Percentiles rank a stretch among this genome's conserved stretches.
phyloP scores from a whole-genome alignment of 1,284 basidiomycete species.

The Rhodotorula sp. region DNA sequence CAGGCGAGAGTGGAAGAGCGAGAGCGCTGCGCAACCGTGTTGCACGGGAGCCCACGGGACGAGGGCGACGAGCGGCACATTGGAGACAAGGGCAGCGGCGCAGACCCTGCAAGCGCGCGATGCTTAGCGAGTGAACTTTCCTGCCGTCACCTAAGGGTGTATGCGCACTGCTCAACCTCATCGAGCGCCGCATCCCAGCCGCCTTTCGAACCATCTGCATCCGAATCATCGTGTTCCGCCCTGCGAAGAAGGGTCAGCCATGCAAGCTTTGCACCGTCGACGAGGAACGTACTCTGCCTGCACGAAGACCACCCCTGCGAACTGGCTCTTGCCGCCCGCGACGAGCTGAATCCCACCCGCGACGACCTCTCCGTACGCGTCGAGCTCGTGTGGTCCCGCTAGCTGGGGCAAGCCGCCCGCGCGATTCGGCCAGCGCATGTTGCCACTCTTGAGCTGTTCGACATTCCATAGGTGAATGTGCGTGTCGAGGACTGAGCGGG shows the following conservation, averaged over 20 bases:
- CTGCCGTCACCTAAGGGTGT: too few species aligned
- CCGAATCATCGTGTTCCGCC: slow-evolving; percentile 22
- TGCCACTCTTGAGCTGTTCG: slow-evolving; percentile 15
- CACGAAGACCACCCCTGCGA: slow-evolving; percentile 25
- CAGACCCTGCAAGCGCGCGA: slow-evolving; percentile 15
- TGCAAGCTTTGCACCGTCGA: too few species aligned
- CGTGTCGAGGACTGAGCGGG: slow-evolving; percentile 21
- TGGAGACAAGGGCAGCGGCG: slow-evolving; percentile 3
- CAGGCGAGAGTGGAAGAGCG: slow-evolving; percentile 22
- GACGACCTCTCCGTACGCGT: slow-evolving; percentile 2
- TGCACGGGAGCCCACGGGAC: slow-evolving; percentile 40
- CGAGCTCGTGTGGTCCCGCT: slow-evolving; percentile 23
- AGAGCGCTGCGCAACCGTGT: slow-evolving; percentile 19
- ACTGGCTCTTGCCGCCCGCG: background rate
- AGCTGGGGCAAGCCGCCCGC: slow-evolving; percentile 2
- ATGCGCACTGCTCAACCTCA: slow-evolving; percentile 33
- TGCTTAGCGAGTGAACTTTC: background rate
- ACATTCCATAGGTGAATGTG: slow-evolving; percentile 36
- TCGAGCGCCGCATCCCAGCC: slow-evolving; percentile 33
- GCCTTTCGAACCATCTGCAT: slow-evolving; percentile 24
- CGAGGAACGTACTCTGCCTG: slow-evolving; percentile 30
- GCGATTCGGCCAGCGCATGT: slow-evolving; percentile 17
- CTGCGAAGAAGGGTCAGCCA: background rate
- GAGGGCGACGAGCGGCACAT: slow-evolving; percentile 23
- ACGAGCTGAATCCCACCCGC: slow-evolving; percentile 4